Evolutionary conservation across 441 rosid genomes (phyloP).

Genomic region (Gossypium aridum): DNA sequence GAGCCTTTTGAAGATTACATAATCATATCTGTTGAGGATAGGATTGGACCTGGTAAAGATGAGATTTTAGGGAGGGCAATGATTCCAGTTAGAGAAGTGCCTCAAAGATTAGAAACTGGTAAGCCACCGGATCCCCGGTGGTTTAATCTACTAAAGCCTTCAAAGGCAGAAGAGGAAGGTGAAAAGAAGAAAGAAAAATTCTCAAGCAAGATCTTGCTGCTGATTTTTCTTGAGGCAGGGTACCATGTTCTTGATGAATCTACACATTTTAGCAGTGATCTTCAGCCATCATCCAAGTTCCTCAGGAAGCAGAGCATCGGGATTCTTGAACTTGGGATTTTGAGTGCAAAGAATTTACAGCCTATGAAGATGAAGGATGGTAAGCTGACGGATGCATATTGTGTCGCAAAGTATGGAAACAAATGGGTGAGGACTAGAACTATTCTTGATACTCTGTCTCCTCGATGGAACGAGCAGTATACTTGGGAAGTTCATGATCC

Average conservation of each 20-base stretch:
- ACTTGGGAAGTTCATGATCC: constrained; percentile 73
- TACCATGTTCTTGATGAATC: constrained; percentile 72
- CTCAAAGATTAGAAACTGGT: constrained; percentile 35
- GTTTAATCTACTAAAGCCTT: constrained; percentile 39
- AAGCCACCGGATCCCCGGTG: constrained; percentile 52
- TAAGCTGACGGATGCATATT: constrained; percentile 48
- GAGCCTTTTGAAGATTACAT: constrained; percentile 60
- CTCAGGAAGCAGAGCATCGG: constrained; percentile 50
- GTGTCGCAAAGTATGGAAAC: constrained; percentile 69
- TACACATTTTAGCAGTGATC: constrained; percentile 64
- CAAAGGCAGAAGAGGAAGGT: constrained; percentile 27
- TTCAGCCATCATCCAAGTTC: constrained; percentile 53
- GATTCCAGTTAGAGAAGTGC: constrained; percentile 36
- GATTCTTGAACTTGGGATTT: constrained; percentile 57
- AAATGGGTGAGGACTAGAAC: constrained; percentile 71
- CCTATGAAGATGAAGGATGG: constrained; percentile 63
- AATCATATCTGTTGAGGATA: constrained; percentile 42
- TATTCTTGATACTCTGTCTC: constrained; percentile 43
- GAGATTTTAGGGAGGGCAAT: constrained; percentile 40
- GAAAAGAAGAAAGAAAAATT: constrained; percentile 64
- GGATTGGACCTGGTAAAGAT: constrained; percentile 45
- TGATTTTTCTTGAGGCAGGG: constrained; percentile 42
- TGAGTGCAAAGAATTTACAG: constrained; percentile 48
- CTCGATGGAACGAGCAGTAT: constrained; percentile 64
- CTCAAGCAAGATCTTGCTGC: constrained; percentile 56